phyloP scores from a whole-genome alignment of 176 grass and related monocot genomes.

The Aechmea fasciata region DNA sequence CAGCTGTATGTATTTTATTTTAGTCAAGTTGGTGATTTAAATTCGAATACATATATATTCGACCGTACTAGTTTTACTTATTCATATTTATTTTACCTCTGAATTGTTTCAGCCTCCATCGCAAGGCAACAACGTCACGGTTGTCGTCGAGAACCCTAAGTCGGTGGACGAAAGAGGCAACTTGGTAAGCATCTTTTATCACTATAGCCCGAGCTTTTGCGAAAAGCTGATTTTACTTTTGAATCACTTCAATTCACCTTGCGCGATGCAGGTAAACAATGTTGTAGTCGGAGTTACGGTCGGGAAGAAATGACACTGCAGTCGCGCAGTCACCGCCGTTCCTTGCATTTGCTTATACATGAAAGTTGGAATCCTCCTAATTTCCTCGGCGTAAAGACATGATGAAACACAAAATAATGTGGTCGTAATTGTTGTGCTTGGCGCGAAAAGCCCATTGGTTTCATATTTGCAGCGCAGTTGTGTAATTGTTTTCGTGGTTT shows the following conservation, averaged over 20 bases:
- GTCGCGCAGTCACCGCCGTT: background rate
- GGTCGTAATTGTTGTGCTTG: no score
- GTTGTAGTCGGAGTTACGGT: slow-evolving; percentile 81
- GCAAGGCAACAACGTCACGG: slow-evolving; percentile 58
- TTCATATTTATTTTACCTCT: slow-evolving; percentile 20
- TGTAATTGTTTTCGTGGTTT: no score
- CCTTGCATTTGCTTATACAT: slow-evolving; percentile 16
- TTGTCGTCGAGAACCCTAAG: slow-evolving; percentile 96
- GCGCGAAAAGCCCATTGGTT: no score
- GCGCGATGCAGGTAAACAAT: slow-evolving; percentile 67
- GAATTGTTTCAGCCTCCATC: slow-evolving; percentile 39
- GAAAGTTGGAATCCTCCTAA: slow-evolving; percentile 9
- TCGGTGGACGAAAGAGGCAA: slow-evolving; percentile 84
- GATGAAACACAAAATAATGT: no score
- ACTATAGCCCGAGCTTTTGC: background rate
- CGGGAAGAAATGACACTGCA: slow-evolving; percentile 48
- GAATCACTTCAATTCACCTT: background rate
- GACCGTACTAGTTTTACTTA: slow-evolving; percentile 2
- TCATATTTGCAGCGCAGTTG: no score
- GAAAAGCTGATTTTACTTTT: background rate
- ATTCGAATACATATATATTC: no score
- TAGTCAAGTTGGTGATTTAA: slow-evolving; percentile 7
- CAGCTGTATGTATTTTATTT: slow-evolving; percentile 47
- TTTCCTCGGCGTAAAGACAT: background rate
- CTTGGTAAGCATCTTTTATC: slow-evolving; percentile 45